phyloP scores from a whole-genome alignment of 1,284 basidiomycete species.

The Psilocybe mexicana region DNA sequence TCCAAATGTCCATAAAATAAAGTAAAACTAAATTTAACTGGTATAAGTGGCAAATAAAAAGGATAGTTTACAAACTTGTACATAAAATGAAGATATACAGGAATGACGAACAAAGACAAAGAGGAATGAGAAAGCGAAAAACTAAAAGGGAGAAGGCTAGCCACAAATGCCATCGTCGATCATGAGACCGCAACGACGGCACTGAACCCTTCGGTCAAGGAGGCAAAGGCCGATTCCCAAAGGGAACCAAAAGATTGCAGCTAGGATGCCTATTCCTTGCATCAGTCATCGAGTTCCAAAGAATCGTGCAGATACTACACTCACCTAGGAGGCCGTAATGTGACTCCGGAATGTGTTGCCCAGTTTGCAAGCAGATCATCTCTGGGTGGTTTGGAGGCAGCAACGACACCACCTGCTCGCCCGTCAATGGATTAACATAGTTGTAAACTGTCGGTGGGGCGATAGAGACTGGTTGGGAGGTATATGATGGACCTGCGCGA shows the following conservation, averaged over 20 bases:
- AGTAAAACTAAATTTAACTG: too few species aligned
- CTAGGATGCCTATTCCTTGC: conserved; percentile 58
- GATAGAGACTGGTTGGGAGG: conserved; percentile 27
- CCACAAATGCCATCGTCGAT: conserved; percentile 41
- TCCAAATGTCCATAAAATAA: too few species aligned
- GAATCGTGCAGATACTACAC: conserved; percentile 25
- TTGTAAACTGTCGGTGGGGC: conserved; percentile 41
- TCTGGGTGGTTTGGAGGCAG: conserved; percentile 76
- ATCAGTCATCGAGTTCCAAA: conserved; percentile 5
- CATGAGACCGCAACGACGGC: conserved; percentile 52
- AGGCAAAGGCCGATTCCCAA: conserved; percentile 74
- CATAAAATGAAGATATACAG: too few species aligned
- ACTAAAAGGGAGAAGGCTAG: conserved; percentile 7
- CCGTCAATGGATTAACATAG: conserved; percentile 46
- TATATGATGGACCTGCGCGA: conserved; percentile 32
- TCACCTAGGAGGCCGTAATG: conserved; percentile 68
- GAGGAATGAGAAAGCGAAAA: neutral
- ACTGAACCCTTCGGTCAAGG: conserved; percentile 67
- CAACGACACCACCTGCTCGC: conserved; percentile 42
- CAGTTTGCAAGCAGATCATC: conserved; percentile 79
- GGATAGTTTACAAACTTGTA: neutral
- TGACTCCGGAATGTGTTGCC: conserved; percentile 59
- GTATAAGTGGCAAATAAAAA: neutral
- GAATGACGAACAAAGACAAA: neutral
- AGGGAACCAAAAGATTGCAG: conserved; percentile 82